Evolutionary conservation across 306 rosid genomes (phyloP), one percentile per base, ranked within the genome.

Genomic region (Pueraria montana): DNA sequence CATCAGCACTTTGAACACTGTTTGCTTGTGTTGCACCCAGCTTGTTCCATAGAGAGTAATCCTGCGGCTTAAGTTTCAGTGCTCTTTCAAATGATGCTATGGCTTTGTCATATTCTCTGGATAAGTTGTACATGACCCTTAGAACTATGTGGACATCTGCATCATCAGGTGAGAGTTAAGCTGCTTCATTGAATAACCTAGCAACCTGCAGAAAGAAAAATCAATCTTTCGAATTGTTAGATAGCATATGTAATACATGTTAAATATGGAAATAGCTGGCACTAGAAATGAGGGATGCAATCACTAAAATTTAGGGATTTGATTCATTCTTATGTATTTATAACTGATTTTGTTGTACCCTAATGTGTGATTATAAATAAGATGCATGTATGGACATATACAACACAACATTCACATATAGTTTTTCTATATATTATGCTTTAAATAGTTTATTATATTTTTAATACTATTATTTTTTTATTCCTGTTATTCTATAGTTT

Each of bases 1-100:
- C 99, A 89, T 96, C 99, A 30, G 97, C 98, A 86, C 99, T 96
- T 87, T 94, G 99, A 79, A 96, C 86, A 83, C 99, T 96, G 87
- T 96, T 96, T 56, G 99, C 99, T 84, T 96, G 98, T 66, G 99
- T 94, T 72, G 99, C 99, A 83, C 99, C 99, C 83, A 96, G 96
- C 95, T 96, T 96, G 92, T 96, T 96, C 99, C 99, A 96, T 34
- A 96, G 94, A 85, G 99, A 96, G 86, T 96, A 96, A 86, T 96
- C 99, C 12, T 90, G 93, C 0, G 99, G 98, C 86, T 92, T 92
- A 79, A 96, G 91, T 88, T 91, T 92, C 85, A 96, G 87, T 64
- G 99, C 99, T 67, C 90, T 91, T 84, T 89, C 89, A 84, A 96
- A 94, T 84, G 98, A 89, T 26, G 75, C 86, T 66, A 96, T 91